phyloP scores from a whole-genome alignment of 257 asterid species.

The Handroanthus guayacan region DNA sequence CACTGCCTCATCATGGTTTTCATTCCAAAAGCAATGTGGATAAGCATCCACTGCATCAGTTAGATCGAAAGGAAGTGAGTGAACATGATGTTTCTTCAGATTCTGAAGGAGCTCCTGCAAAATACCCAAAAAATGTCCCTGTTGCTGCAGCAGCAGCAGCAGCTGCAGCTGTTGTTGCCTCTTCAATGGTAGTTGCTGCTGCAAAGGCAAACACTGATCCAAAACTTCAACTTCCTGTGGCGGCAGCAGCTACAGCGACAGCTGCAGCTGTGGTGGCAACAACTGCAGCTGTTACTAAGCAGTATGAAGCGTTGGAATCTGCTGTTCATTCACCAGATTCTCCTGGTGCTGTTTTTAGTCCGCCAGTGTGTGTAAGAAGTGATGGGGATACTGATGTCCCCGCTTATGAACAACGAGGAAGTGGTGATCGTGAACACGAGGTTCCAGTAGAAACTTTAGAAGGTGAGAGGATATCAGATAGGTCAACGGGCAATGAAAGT shows the following conservation, averaged over 20 bases:
- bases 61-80: constrained; percentile 44
- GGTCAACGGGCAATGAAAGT: constrained; percentile 76
- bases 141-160: constrained; percentile 92
- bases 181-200: constrained; percentile 91
- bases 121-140: constrained; percentile 61
- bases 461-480: constrained; percentile 91
- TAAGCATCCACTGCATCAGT: constrained; percentile 50
- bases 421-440: constrained; percentile 61
- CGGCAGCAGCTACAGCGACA: constrained; percentile 93
- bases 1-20: constrained; percentile 67
- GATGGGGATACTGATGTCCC: constrained; percentile 63
- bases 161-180: constrained; percentile 92
- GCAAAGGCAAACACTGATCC: constrained; percentile 62
- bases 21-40: constrained; percentile 49
- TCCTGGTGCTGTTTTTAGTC: constrained; percentile 46
- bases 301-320: constrained; percentile 63
- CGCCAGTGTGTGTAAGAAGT: constrained; percentile 46
- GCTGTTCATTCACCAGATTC: constrained; percentile 55
- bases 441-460: constrained; percentile 56
- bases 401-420: constrained; percentile 51
- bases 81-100: constrained; percentile 48
- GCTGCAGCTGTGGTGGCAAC: constrained; percentile 96
- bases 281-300: constrained; percentile 80
- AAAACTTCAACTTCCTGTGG: constrained; percentile 79
- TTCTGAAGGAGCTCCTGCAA: constrained; percentile 49